Evolutionary conservation across 1,139 yeast genomes (phyloP).

Genomic region (Kazachstania sp.): DNA sequence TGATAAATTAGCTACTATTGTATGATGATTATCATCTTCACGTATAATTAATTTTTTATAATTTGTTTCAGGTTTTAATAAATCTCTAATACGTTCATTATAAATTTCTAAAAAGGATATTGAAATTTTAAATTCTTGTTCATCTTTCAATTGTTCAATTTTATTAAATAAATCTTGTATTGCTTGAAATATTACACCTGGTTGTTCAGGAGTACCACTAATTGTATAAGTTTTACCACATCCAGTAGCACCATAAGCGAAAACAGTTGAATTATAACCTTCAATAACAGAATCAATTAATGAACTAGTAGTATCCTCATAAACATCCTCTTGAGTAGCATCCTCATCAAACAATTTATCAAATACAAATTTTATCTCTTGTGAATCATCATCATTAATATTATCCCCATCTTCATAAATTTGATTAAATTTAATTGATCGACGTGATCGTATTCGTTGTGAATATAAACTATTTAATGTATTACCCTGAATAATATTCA

Average conservation of each 20-base stretch:
- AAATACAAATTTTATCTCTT: constrained; percentile 73
- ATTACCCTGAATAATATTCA: constrained; percentile 50
- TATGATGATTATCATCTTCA: constrained; percentile 62
- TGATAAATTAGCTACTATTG: constrained; percentile 67
- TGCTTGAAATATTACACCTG: constrained; percentile 75
- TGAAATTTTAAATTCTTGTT: constrained; percentile 50
- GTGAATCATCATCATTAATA: constrained; percentile 1
- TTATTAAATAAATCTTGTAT: constrained; percentile 64
- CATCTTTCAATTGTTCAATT: constrained; percentile 49
- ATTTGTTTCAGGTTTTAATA: constrained; percentile 47
- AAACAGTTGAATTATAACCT: constrained; percentile 84
- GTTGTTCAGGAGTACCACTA: constrained; percentile 61
- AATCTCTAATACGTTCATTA: constrained; percentile 79
- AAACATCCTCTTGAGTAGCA: constrained; percentile 61
- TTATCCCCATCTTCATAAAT: neutral
- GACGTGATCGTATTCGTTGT: constrained; percentile 7
- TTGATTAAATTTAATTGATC: too few relatives aligned
- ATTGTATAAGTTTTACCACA: constrained; percentile 97
- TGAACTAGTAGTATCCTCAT: constrained; percentile 58
- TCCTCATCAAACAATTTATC: constrained; percentile 66
- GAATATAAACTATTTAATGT: constrained; percentile 39
- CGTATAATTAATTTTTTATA: constrained; percentile 45
- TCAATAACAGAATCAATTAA: constrained; percentile 66
- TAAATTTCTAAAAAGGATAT: constrained; percentile 79
- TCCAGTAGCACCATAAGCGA: constrained; percentile 97